These are phyloP conservation scores for Ogataea salicorniae DNA, from an alignment of 805 yeast genomes.

Conservation along the genomic window DNA sequence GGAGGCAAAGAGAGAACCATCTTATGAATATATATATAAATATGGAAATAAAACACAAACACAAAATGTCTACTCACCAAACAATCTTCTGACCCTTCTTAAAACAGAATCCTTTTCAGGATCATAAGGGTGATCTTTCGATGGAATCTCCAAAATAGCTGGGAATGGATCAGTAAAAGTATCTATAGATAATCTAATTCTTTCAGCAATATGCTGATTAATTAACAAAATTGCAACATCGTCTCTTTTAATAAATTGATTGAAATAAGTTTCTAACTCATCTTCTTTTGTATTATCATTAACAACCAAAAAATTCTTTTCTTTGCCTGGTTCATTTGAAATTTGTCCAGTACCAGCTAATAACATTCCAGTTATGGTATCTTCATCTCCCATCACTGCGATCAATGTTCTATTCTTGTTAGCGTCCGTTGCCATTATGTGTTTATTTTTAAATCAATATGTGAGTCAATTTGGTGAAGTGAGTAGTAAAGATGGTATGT, in stretches of 20 bases:
- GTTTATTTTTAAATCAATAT: neutral
- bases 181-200: slow-evolving; percentile 78
- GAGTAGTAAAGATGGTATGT: too few relatives aligned
- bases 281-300: slow-evolving; percentile 76
- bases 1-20: neutral
- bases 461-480: too few relatives aligned
- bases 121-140: slow-evolving; percentile 97
- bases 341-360: slow-evolving; percentile 95
- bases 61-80: slow-evolving; percentile 61
- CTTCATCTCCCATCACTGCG: slow-evolving; percentile 97
- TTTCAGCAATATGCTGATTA: slow-evolving; percentile 92
- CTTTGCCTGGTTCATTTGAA: slow-evolving; percentile 52
- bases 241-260: slow-evolving; percentile 69
- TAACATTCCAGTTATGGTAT: slow-evolving; percentile 91
- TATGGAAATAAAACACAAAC: neutral
- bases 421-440: slow-evolving; percentile 15
- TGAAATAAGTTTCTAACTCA: slow-evolving; percentile 70
- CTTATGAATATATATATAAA: too few relatives aligned
- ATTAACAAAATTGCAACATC: slow-evolving; percentile 91
- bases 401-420: slow-evolving; percentile 64
- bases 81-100: slow-evolving; percentile 88
- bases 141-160: slow-evolving; percentile 93
- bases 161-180: slow-evolving; percentile 88
- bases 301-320: slow-evolving; percentile 75
- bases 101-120: slow-evolving; percentile 96